phyloP scores from a whole-genome alignment of 2,329 filamentous ascomycete species.

The Xylaria hypoxylon region DNA sequence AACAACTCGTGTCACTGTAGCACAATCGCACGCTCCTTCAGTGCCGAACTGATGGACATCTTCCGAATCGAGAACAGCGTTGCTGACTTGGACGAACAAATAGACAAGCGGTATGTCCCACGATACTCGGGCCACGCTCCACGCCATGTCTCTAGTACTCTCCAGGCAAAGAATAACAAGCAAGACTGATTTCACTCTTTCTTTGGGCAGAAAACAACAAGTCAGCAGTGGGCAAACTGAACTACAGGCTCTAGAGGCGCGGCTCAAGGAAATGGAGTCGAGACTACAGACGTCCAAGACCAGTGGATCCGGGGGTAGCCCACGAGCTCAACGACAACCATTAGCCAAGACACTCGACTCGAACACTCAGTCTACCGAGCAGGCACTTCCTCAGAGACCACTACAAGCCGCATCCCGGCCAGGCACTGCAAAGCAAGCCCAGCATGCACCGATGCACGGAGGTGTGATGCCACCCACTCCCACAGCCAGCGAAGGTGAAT shows the following conservation, averaged over 20 bases:
- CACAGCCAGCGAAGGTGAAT: slow-evolving; percentile 73
- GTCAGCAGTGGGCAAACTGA: slow-evolving; percentile 80
- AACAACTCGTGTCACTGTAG: slow-evolving; percentile 59
- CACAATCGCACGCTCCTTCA: slow-evolving; percentile 89
- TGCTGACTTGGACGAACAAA: slow-evolving; percentile 77
- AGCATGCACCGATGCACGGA: slow-evolving; percentile 63
- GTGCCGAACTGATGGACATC: slow-evolving; percentile 84
- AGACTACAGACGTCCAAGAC: slow-evolving; percentile 62
- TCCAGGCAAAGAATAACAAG: background rate
- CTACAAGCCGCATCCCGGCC: slow-evolving; percentile 59
- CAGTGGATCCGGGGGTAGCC: slow-evolving; percentile 31
- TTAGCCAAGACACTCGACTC: slow-evolving; percentile 47
- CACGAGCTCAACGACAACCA: slow-evolving; percentile 49
- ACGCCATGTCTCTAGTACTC: background rate
- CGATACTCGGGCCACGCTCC: slow-evolving; percentile 13
- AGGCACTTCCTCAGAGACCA: slow-evolving; percentile 48
- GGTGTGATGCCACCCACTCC: slow-evolving; percentile 71
- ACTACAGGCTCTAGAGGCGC: slow-evolving; percentile 86
- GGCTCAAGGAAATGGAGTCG: slow-evolving; percentile 86
- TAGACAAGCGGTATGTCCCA: slow-evolving; percentile 80
- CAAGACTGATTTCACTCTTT: slow-evolving; percentile 33
- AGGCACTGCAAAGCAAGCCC: slow-evolving; percentile 63
- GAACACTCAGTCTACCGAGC: slow-evolving; percentile 44
- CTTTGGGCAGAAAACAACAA: slow-evolving; percentile 76
- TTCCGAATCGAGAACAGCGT: slow-evolving; percentile 88